These are phyloP conservation scores for Saksenaea oblongispora DNA, from an alignment of 371 early-diverging fungal species.

Conservation along the genomic window DNA sequence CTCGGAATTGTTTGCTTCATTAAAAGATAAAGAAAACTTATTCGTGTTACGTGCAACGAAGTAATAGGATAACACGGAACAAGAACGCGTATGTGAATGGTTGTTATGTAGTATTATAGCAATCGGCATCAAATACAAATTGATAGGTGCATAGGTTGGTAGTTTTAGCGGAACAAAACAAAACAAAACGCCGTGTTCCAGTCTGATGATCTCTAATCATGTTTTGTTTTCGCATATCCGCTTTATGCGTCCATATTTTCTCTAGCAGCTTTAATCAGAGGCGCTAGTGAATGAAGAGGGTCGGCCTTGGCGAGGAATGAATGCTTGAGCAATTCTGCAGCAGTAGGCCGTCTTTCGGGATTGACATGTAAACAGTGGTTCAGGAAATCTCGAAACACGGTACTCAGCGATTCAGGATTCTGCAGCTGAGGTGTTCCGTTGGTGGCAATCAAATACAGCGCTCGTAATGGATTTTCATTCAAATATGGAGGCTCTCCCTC, in stretches of 20 bases:
- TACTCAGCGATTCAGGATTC: constrained; percentile 71
- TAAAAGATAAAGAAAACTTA: too few relatives aligned
- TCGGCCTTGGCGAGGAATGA: constrained; percentile 88
- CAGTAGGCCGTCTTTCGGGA: constrained; percentile 38
- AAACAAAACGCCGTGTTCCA: background rate
- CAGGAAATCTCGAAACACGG: constrained; percentile 73
- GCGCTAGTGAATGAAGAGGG: constrained; percentile 77
- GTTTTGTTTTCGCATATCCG: background rate
- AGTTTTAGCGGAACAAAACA: background rate
- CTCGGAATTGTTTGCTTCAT: too few relatives aligned
- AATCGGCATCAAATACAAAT: background rate
- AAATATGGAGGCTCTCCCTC: constrained; percentile 90
- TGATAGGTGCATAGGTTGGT: background rate
- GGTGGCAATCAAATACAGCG: constrained; percentile 86
- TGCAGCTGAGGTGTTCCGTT: constrained; percentile 85
- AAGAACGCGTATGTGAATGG: too few relatives aligned
- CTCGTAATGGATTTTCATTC: constrained; percentile 79
- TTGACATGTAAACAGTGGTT: constrained; percentile 70
- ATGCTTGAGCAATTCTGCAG: constrained; percentile 55
- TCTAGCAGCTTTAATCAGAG: constrained; percentile 82
- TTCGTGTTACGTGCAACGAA: too few relatives aligned
- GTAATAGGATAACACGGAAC: too few relatives aligned
- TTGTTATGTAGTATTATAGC: too few relatives aligned
- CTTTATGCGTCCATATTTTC: constrained; percentile 13
- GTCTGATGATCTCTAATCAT: background rate